Base-by-base conservation (phyloP, 805 yeast genomes). In the Candida golubevii region DNA sequence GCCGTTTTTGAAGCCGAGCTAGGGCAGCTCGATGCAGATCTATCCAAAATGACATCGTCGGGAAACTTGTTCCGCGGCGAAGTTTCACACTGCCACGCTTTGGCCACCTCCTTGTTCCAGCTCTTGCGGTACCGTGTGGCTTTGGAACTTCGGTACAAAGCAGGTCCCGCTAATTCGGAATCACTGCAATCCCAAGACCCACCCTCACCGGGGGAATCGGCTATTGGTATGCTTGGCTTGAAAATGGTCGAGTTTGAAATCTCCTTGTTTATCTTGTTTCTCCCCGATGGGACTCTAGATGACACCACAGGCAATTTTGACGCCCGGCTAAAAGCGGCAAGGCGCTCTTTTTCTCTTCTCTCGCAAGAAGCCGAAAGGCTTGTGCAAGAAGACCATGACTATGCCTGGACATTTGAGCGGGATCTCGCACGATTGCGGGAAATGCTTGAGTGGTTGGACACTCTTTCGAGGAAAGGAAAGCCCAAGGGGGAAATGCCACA, bases 61-160 rank as follows among this genome's bases (percentile, higher is more conserved):
- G 44, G 44, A 14, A 41, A 41, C 13, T 7, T 41, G 3, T 41
- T 35, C 13, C 30, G 40, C 23, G n/a, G 13, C n/a, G 27, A 36
- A 12, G 26, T 36, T 5, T 34, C 40, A 4, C 29, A 32, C 7
- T 0, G 1, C 11, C 36, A 32, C 28, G 36, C 26, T 14, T 14
- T 7, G 9, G 28, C 36, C 7, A 38, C 40, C 1, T 32, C 36
- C 4, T 31, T 41, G n/a, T 29, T 36, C n/a, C 35, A 36, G 12
- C 15, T 41, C 4, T 14, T 41, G 10, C 36, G 26, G 14, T 41
- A 41, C n/a, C 36, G 26, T 8, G 35, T 31, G 15, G 23, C 40
- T 4, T 36, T 41, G 26, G n/a, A 15, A 7, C 31, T 15, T 7
- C 9, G 42, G n/a, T 34, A 34, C 7, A 30, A 10, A 3, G 2